Percentiles rank a stretch among this genome's conserved stretches.
phyloP scores from a whole-genome alignment of 1,284 basidiomycete species.

The Trichosporon coremiiforme region DNA sequence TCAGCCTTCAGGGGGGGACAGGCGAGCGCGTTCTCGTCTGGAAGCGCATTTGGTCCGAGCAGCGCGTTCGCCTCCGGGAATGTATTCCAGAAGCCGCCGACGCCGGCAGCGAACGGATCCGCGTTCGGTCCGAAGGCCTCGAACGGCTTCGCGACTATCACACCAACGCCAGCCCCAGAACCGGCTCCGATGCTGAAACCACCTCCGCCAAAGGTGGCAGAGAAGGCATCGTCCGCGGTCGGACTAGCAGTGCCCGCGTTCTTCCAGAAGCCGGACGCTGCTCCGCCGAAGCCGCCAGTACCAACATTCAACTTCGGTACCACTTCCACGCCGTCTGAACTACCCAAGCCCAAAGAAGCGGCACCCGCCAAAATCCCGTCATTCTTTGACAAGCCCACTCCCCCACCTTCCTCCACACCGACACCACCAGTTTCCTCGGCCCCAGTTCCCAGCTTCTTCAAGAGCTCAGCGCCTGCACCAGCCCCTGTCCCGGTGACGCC shows the following conservation, averaged over 20 bases:
- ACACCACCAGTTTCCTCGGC: not conserved
- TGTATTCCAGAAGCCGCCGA: slow-evolving; percentile 1
- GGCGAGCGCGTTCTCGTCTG: not conserved
- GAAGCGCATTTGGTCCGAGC: not conserved
- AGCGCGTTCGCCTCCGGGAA: slow-evolving; percentile 11
- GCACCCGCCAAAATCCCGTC: slow-evolving; percentile 18
- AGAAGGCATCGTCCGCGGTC: not conserved
- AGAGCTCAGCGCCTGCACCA: slow-evolving; percentile 19
- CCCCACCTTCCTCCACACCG: slow-evolving; percentile 11
- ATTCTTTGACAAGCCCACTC: slow-evolving; percentile 20
- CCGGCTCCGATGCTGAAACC: no score
- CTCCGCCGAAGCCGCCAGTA: slow-evolving; percentile 8
- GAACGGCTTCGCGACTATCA: not conserved
- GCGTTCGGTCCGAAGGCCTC: not conserved
- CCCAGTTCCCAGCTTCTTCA: slow-evolving; percentile 33
- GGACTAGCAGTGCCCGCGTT: not conserved
- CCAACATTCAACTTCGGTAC: slow-evolving; percentile 20
- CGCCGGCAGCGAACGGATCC: not conserved
- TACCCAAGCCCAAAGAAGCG: not conserved
- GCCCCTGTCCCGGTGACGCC: slow-evolving; percentile 6
- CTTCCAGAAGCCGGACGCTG: not conserved
- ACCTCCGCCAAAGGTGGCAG: not conserved
- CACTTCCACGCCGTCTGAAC: not conserved
- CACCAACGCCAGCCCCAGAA: not conserved
- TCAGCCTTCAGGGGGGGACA: not conserved